Base-by-base conservation (phyloP, 1,284 basidiomycete species). In the Sanghuangporus baumii region DNA sequence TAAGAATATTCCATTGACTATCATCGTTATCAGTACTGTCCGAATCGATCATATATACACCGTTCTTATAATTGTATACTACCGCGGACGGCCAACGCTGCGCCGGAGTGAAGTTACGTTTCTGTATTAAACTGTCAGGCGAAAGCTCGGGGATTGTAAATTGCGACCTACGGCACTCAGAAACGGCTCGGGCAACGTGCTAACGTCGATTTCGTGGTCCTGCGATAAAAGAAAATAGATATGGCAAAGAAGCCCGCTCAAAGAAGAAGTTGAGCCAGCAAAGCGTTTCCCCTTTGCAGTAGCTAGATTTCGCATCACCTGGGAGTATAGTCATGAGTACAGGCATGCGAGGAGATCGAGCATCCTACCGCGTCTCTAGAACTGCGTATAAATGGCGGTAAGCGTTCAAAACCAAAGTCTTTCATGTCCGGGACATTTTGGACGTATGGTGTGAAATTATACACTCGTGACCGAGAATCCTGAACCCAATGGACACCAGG, bases 401-500 rank as follows among this genome's bases (percentile, higher is more conserved):
- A 74, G 1, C 91, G 84, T 63, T 91, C 86, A 65, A 94, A 97
- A n/a, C 90, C 94, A 69, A 98, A 98, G 56, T 96, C 86, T n/a
- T 84, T 84, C 2, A 94, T 87, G 61, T 85, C 79, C 0, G 95
- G 91, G 51, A 98, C 85, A 6, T 75, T 75, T 71, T 89, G 83
- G 3, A 94, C 75, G 69, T 82, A 83, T 1, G 85, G 83, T 0
- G 87, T 76, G 71, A 94, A 98, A 72, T 97, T 97, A 76, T 93
- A 96, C 6, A 93, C 89, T 6, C 86, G 82, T 0, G 94, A 91
- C 8, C 93, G 82, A 1, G 93, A 91, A 70, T 99, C 95, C 69
- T 87, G 86, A 1, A 98, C 74, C 87, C 91, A 93, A 71, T 96
- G 92, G 0, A 97, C 89, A n/a, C 94, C 94, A 2, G 93, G 92